Percentiles rank a stretch among this genome's conserved stretches.
These are phyloP conservation scores for Verticillium dahliae DNA, from an alignment of 2,329 filamentous ascomycete species.

Conservation along the genomic window DNA sequence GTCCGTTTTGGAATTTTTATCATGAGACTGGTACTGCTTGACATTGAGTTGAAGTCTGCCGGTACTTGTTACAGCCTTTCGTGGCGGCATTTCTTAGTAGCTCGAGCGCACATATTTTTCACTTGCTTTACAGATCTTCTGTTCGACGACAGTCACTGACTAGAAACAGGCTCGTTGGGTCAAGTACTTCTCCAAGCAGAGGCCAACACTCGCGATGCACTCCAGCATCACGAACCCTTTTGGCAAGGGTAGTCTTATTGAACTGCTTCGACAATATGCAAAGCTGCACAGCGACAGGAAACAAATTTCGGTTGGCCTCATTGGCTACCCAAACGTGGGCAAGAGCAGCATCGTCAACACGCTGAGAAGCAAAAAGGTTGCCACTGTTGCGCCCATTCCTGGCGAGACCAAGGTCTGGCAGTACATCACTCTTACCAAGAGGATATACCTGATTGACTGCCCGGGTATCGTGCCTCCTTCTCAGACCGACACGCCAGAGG, in stretches of 20 bases:
- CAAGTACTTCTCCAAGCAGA: conserved; percentile 76
- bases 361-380: conserved; percentile 87
- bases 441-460: conserved; percentile 90
- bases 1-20: conserved; percentile 83
- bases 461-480: conserved; percentile 93
- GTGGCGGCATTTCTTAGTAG: conserved; percentile 95
- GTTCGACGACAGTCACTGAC: conserved; percentile 16
- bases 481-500: conserved; percentile 73
- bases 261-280: conserved; percentile 87
- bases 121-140: conserved; percentile 9
- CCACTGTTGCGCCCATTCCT: conserved; percentile 87
- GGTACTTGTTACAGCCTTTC: conserved; percentile 38
- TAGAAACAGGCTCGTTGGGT: conserved; percentile 81
- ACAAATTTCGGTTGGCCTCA: conserved; percentile 81
- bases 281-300: conserved; percentile 84
- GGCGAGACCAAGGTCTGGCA: conserved; percentile 98
- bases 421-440: conserved; percentile 91
- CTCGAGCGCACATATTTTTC: conserved; percentile 66
- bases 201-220: conserved; percentile 91
- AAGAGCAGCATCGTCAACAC: conserved; percentile 98
- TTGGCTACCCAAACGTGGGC: conserved; percentile 82
- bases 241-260: conserved; percentile 90
- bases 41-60: conserved; percentile 95
- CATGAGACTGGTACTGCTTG: conserved; percentile 74
- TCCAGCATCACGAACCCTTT: conserved; percentile 94